These are phyloP conservation scores for Cercospora nicotianae DNA, from an alignment of 2,329 filamentous ascomycete genomes.

Conservation along the genomic window DNA sequence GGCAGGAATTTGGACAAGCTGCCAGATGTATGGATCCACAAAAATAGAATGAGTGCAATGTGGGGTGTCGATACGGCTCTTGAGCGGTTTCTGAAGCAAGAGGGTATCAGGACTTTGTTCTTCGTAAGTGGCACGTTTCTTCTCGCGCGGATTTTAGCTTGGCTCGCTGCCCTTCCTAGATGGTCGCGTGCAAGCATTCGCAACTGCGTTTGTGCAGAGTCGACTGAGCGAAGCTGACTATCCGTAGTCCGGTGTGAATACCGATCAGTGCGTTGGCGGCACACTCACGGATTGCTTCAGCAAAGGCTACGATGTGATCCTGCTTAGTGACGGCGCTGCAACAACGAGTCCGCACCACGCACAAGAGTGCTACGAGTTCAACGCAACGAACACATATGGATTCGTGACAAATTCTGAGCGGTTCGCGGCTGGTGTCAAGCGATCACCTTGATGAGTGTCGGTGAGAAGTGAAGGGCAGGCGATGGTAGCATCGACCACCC, in stretches of 20 bases:
- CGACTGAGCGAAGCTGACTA: slow-evolving; percentile 1
- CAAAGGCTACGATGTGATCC: slow-evolving; percentile 56
- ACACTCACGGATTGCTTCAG: slow-evolving; percentile 58
- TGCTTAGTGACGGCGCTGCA: slow-evolving; percentile 57
- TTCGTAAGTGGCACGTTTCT: slow-evolving; percentile 40
- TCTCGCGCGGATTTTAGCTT: background rate
- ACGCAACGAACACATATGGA: slow-evolving; percentile 39
- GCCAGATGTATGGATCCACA: slow-evolving; percentile 55
- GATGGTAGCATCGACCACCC: background rate
- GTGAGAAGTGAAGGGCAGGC: slow-evolving; percentile 22
- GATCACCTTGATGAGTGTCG: background rate
- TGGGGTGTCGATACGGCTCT: slow-evolving; percentile 51
- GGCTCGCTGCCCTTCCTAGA: background rate
- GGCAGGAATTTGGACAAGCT: slow-evolving; percentile 28
- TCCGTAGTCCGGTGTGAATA: slow-evolving; percentile 55
- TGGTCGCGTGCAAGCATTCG: background rate
- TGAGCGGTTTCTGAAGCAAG: slow-evolving; percentile 44
- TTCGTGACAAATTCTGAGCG: slow-evolving; percentile 36
- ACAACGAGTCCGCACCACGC: slow-evolving; percentile 50
- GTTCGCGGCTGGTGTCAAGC: slow-evolving; percentile 34
- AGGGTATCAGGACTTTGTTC: slow-evolving; percentile 52
- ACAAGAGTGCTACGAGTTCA: slow-evolving; percentile 40
- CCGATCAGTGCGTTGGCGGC: slow-evolving; percentile 61
- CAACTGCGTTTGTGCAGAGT: background rate
- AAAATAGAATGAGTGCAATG: slow-evolving; percentile 60